These are phyloP conservation scores for Raffaelea albimanens DNA, from an alignment of 2,329 filamentous ascomycete species.

Conservation along the genomic window DNA sequence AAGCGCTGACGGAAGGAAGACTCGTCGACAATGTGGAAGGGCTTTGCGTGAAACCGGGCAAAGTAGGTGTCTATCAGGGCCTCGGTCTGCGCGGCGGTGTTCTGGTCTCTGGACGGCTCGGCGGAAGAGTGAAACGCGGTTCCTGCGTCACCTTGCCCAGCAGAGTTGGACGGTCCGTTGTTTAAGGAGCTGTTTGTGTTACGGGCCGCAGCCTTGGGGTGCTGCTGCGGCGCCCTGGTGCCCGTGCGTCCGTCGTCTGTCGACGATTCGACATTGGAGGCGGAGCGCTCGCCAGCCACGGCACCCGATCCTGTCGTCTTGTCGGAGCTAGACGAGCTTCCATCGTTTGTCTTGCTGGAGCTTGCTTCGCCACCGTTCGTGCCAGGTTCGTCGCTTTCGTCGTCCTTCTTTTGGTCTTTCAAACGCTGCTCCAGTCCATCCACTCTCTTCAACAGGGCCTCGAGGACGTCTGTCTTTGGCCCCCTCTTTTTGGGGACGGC, in stretches of 20 bases:
- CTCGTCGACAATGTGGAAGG: constrained; percentile 75
- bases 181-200: too few relatives aligned
- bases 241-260: too few relatives aligned
- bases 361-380: background rate
- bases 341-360: background rate
- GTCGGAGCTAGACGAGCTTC: background rate
- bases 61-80: constrained; percentile 72
- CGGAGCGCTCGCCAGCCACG: constrained; percentile 10
- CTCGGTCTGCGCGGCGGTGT: constrained; percentile 32
- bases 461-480: constrained; percentile 81
- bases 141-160: constrained; percentile 10
- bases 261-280: too few relatives aligned
- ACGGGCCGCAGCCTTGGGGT: too few relatives aligned
- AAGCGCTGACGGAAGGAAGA: constrained; percentile 61
- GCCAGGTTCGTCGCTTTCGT: constrained; percentile 13
- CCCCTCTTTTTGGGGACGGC: constrained; percentile 84
- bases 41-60: constrained; percentile 67
- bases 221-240: too few relatives aligned
- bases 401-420: constrained; percentile 51
- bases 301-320: constrained; percentile 14
- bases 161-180: constrained; percentile 2
- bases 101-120: too few relatives aligned
- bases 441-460: constrained; percentile 74
- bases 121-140: too few relatives aligned
- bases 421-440: constrained; percentile 76